Evolutionary conservation across 345 rosid species (phyloP).

Genomic region (Schrenkiella parvula): DNA sequence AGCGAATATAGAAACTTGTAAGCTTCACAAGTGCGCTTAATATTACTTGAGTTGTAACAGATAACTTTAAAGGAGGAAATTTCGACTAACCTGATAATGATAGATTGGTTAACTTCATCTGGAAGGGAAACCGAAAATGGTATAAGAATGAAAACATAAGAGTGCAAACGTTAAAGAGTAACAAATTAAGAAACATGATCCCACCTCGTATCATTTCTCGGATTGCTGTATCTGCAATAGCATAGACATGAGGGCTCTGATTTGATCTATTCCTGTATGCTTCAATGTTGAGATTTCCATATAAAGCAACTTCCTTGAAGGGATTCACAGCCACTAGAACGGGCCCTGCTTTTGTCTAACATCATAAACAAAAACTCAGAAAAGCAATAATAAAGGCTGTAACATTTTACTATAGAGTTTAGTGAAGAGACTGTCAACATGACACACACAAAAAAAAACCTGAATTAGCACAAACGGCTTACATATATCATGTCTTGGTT

Average conservation of each 20-base stretch:
- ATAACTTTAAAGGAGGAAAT: neutral
- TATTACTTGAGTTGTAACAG: neutral
- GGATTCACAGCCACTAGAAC: constrained; percentile 88
- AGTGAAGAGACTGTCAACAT: constrained; percentile 1
- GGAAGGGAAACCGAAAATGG: constrained; percentile 30
- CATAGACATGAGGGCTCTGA: constrained; percentile 76
- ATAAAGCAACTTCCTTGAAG: constrained; percentile 58
- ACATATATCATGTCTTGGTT: constrained; percentile 76
- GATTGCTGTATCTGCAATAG: constrained; percentile 69
- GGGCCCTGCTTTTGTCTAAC: constrained; percentile 87
- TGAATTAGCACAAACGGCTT: constrained; percentile 34
- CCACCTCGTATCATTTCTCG: constrained; percentile 89
- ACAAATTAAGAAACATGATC: constrained; percentile 10
- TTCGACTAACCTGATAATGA: constrained; percentile 84
- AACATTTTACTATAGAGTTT: constrained; percentile 10
- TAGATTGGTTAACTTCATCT: constrained; percentile 99
- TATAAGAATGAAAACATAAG: constrained; percentile 17
- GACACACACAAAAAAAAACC: neutral
- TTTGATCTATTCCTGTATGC: constrained; percentile 50
- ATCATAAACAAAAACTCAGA: constrained; percentile 18
- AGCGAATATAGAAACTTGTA: neutral
- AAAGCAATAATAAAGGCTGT: neutral
- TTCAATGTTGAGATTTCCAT: constrained; percentile 48
- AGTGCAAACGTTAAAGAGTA: neutral
- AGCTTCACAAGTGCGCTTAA: neutral